phyloP scores from a whole-genome alignment of 495 filamentous ascomycete species.

The Hyaloscypha finlandica region DNA sequence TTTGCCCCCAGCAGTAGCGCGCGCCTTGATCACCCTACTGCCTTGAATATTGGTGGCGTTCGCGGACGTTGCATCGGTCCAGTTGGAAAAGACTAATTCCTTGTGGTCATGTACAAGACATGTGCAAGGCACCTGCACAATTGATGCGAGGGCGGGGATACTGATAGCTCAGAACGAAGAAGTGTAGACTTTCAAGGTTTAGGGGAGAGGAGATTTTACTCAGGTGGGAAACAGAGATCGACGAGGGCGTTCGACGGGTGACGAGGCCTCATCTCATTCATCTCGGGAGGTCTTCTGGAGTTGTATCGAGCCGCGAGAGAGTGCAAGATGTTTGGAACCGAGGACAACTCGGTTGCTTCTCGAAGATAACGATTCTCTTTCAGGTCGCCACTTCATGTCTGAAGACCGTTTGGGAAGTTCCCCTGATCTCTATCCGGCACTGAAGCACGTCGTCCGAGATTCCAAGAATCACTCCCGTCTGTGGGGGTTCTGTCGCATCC shows the following conservation, averaged over 20 bases:
- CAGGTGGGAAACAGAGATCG: background rate
- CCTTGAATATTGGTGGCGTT: conserved; percentile 31
- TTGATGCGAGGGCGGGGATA: conserved; percentile 2
- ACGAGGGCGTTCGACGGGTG: background rate
- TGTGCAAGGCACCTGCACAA: background rate
- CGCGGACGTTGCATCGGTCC: conserved; percentile 11
- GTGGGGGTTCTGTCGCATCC: background rate
- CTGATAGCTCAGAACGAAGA: background rate
- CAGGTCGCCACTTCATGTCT: background rate
- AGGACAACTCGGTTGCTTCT: background rate
- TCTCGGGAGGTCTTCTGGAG: conserved; percentile 5
- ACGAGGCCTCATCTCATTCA: conserved; percentile 7
- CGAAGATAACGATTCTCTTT: background rate
- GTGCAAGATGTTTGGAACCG: conserved; percentile 14
- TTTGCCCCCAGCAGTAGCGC: conserved; percentile 14
- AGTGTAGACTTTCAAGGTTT: background rate
- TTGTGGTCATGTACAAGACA: background rate
- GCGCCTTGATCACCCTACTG: conserved; percentile 23
- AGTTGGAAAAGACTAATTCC: background rate
- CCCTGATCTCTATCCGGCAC: background rate
- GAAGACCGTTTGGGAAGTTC: background rate
- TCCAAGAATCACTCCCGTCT: background rate
- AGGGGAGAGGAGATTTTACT: background rate
- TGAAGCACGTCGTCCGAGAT: background rate
- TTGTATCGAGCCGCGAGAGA: background rate